A percentile compares a stretch with the other conserved stretches of the same genome.
These are phyloP conservation scores for Solanum pinnatisectum DNA, from an alignment of 257 asterid species.

Conservation along the genomic window DNA sequence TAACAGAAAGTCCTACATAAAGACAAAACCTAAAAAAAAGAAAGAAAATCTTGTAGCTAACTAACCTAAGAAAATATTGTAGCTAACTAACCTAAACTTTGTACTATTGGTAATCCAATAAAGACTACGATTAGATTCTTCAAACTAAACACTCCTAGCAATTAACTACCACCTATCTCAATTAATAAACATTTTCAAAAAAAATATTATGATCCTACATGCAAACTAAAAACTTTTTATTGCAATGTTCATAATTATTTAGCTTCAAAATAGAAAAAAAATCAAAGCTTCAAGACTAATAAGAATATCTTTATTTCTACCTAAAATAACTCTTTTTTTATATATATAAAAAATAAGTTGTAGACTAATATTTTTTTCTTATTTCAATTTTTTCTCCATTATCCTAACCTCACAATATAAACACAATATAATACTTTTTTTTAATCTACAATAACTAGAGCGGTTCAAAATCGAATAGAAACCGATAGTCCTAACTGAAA, in stretches of 20 bases:
- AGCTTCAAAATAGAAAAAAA: not conserved
- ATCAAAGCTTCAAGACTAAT: not conserved
- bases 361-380: not conserved
- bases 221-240: not conserved
- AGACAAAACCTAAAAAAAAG: not conserved
- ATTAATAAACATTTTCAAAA: not conserved
- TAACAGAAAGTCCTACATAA: not conserved
- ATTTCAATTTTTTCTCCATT: not conserved
- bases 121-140: not conserved
- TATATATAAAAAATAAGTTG: not conserved
- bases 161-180: not conserved
- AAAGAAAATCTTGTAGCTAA: too few species aligned
- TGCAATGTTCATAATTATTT: not conserved
- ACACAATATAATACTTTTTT: not conserved
- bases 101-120: not conserved
- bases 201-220: not conserved
- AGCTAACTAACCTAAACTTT: too few species aligned
- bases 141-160: not conserved
- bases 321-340: not conserved
- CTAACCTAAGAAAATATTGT: too few species aligned
- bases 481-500: fast-evolving
- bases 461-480: fast-evolving
- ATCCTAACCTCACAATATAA: not conserved
- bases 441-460: too few species aligned
- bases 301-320: not conserved